phyloP scores from a whole-genome alignment of 257 asterid species.

The Solanum bulbocastanum region DNA sequence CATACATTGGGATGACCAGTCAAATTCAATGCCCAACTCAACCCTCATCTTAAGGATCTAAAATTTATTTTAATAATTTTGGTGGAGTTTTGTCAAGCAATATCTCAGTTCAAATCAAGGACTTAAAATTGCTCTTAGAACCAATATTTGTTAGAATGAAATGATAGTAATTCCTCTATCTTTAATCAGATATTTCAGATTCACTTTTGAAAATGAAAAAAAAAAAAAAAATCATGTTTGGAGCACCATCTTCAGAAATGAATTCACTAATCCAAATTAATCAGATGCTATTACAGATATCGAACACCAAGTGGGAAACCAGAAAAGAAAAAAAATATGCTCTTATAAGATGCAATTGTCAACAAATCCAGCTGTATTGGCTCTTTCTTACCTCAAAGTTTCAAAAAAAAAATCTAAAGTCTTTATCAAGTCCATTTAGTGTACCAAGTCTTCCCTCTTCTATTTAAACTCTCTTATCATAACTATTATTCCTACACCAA shows the following conservation, averaged over 20 bases:
- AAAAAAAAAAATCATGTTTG: background rate
- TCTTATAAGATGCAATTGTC: background rate
- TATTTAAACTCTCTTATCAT: background rate
- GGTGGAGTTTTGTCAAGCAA: background rate
- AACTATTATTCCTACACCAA: background rate
- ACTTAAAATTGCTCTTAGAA: background rate
- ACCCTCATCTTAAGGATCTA: background rate
- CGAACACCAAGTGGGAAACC: background rate
- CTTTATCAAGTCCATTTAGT: background rate
- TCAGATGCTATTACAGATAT: background rate
- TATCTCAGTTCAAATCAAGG: background rate
- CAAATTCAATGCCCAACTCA: background rate
- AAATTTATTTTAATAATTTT: background rate
- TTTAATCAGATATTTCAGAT: background rate
- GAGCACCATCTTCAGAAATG: fast-evolving
- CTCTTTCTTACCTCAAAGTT: background rate
- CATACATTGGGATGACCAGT: background rate
- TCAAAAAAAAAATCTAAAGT: background rate
- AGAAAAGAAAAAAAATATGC: background rate
- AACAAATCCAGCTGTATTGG: background rate
- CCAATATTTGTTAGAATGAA: background rate
- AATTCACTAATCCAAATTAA: background rate
- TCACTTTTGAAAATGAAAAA: background rate
- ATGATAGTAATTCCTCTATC: fast-evolving
- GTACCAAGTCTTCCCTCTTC: background rate